phyloP scores from a whole-genome alignment of 1,284 basidiomycete species.

The Cryptococcus neoformans region DNA sequence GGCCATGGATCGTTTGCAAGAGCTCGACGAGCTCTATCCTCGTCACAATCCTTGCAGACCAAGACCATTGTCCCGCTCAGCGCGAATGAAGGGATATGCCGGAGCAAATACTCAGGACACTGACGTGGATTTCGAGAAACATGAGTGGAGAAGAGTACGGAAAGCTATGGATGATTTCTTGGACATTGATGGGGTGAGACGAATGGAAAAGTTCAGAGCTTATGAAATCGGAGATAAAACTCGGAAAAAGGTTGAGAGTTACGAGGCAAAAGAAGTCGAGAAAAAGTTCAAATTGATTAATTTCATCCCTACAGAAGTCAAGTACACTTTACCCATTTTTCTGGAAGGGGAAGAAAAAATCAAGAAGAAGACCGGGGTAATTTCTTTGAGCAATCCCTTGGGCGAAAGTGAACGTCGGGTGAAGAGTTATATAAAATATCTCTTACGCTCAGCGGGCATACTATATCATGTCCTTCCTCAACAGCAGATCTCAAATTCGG shows the following conservation, averaged over 20 bases:
- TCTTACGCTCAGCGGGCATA: constrained; percentile 54
- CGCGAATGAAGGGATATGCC: background rate
- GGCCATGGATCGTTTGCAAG: constrained; percentile 50
- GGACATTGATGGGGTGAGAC: constrained; percentile 50
- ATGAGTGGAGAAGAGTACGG: constrained; percentile 46
- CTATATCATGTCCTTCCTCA: constrained; percentile 51
- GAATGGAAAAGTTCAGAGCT: constrained; percentile 52
- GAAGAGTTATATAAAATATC: constrained; percentile 52
- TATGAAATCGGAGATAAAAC: constrained; percentile 40
- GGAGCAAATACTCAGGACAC: constrained; percentile 1
- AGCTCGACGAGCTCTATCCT: constrained; percentile 47
- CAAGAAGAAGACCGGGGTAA: constrained; percentile 7
- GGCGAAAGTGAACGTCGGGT: constrained; percentile 44
- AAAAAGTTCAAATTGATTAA: constrained; percentile 54
- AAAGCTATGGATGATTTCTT: constrained; percentile 50
- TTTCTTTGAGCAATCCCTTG: constrained; percentile 45
- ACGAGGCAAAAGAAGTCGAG: constrained; percentile 10
- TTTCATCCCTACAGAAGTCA: constrained; percentile 51
- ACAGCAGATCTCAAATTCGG: too few relatives aligned
- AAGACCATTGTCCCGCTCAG: background rate
- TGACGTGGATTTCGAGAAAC: constrained; percentile 21
- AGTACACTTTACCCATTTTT: constrained; percentile 51
- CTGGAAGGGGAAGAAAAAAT: constrained; percentile 13
- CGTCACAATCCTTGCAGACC: constrained; percentile 31
- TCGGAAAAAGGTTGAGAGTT: constrained; percentile 20